phyloP scores from a whole-genome alignment of 2,329 filamentous ascomycete genomes.

The Colletotrichum lupini region DNA sequence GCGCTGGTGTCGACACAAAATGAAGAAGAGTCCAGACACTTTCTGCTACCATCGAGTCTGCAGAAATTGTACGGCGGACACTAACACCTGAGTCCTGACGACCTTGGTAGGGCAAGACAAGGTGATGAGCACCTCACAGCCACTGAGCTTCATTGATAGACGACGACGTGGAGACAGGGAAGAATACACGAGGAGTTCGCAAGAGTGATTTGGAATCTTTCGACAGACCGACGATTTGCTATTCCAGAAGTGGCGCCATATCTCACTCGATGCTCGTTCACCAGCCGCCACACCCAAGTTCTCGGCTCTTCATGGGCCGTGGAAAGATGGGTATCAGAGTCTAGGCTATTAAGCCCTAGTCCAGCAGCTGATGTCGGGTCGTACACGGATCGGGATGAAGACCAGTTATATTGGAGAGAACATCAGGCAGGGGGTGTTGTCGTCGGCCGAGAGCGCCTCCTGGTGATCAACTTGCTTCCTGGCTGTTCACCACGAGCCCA shows the following conservation, averaged over 20 bases:
- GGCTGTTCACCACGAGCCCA: background rate
- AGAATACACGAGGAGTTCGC: constrained; percentile 1
- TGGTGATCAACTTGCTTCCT: background rate
- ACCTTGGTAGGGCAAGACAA: background rate
- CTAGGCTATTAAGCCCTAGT: background rate
- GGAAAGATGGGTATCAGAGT: background rate
- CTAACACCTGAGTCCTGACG: background rate
- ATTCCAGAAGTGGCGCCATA: background rate
- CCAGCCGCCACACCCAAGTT: constrained; percentile 7
- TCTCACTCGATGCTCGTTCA: background rate
- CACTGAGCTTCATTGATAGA: background rate
- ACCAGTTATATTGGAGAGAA: background rate
- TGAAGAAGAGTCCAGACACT: constrained; percentile 58
- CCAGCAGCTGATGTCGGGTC: background rate
- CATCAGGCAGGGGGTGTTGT: background rate
- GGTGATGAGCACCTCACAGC: background rate
- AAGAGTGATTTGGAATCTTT: constrained; percentile 2
- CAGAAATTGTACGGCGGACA: constrained; percentile 52
- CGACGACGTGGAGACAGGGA: background rate
- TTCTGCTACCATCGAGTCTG: constrained; percentile 66
- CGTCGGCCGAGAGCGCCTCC: background rate
- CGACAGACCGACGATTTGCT: background rate
- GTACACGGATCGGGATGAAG: background rate
- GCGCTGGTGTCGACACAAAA: constrained; percentile 57
- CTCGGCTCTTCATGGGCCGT: background rate